Base-by-base conservation (phyloP, 108 stramenopile species). In the Phaeodactylum tricornutum region DNA sequence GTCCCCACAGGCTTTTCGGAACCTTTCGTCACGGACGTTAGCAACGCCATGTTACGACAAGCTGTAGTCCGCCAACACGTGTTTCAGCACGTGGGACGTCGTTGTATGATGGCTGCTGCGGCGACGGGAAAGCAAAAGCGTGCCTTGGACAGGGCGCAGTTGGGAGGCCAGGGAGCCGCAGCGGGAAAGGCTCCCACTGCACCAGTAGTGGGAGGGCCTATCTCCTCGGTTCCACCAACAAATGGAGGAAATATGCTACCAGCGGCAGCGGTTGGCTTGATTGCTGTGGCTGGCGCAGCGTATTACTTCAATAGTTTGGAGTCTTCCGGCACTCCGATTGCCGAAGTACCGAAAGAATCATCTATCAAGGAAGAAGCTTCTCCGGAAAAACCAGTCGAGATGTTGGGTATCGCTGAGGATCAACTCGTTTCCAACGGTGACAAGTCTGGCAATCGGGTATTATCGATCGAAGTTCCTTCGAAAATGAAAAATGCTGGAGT, bases 401-500 rank as follows among this genome's bases (percentile, higher is more conserved):
- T 14, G 33, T 34, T 34, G 14, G 14, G 33, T 14, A 14, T 9
- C 14, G 9, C 33, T 34, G 9, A 11, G 33, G 14, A 34, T 11
- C 9, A 34, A 9, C 14, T 34, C 11, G 11, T 11, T 11, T 34
- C 33, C 14, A 34, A 9, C 33, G 27, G 9, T 3, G 44, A n/a
- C 2, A 6, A 23, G 4, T 22, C 4, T 26, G 44, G 4, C 3
- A 45, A 45, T 22, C 15, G 22, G 27, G 44, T 45, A 8, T n/a
- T n/a, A n/a, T n/a, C n/a, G 4, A 21, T 45, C n/a, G 20, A 22
- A 7, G 27, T 45, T 22, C 44, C 44, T 45, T 26, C 44, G 9
- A 21, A 21, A n/a, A 45, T 45, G 44, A 45, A 45, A 45, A 17
- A 19, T 6, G 57, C 42, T 7, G 35, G 48, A 43, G 34, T 42